A percentile compares a stretch with the other conserved stretches of the same genome.
phyloP scores from a whole-genome alignment of 306 rosid genomes.

The Vigna mungo region DNA sequence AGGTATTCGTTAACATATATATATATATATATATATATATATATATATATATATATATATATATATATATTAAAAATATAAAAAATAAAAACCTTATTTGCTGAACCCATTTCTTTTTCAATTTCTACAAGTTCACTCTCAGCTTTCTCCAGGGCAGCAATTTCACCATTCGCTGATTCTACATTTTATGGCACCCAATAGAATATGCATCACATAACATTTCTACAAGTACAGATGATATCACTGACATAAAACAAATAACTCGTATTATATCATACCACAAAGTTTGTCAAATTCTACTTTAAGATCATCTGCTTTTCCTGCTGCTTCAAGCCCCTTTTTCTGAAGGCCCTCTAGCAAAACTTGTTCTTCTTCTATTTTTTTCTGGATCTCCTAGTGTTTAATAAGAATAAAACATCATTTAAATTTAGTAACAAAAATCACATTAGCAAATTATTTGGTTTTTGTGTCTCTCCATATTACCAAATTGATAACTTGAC shows the following conservation, averaged over 20 bases:
- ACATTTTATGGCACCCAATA: slow-evolving; percentile 39
- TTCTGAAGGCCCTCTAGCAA: slow-evolving; percentile 51
- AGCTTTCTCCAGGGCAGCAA: slow-evolving; percentile 70
- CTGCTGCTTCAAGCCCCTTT: slow-evolving; percentile 62
- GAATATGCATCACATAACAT: slow-evolving; percentile 38
- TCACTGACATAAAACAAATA: slow-evolving; percentile 31
- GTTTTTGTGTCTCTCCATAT: slow-evolving; percentile 28
- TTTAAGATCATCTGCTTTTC: slow-evolving; percentile 62
- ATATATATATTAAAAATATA: no score
- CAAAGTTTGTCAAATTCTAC: slow-evolving; percentile 67
- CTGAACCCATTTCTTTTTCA: slow-evolving; percentile 60
- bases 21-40: no score
- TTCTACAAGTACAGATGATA: slow-evolving; percentile 29
- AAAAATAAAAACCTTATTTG: slow-evolving; percentile 55
- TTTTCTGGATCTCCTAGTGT: slow-evolving; percentile 62
- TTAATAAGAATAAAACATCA: slow-evolving; percentile 37
- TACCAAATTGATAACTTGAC: slow-evolving; percentile 3
- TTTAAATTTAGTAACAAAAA: slow-evolving; percentile 23
- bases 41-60: no score
- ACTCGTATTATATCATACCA: slow-evolving; percentile 57
- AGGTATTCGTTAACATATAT: neutral
- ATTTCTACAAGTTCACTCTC: slow-evolving; percentile 66
- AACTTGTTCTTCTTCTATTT: slow-evolving; percentile 51
- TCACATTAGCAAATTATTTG: slow-evolving; percentile 23
- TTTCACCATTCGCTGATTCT: slow-evolving; percentile 74